A percentile compares a stretch with the other conserved stretches of the same genome.
phyloP scores from a whole-genome alignment of 73 alveolate species.

The Tetrahymena thermophila region DNA sequence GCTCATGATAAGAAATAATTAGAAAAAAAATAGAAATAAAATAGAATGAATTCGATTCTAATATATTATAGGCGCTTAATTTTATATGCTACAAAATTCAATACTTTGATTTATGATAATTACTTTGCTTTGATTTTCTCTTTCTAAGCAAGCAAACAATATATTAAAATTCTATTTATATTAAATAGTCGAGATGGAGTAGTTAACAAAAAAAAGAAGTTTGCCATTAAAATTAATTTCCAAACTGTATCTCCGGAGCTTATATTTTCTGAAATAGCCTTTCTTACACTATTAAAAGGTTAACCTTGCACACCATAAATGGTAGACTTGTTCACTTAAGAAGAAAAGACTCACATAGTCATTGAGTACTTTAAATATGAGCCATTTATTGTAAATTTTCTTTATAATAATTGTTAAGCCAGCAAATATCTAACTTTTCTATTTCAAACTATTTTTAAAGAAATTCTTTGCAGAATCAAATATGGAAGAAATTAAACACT shows the following conservation, averaged over 20 bases:
- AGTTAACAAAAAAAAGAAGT: constrained; percentile 14
- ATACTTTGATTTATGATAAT: too few species aligned
- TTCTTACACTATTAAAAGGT: constrained; percentile 19
- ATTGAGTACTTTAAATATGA: constrained; percentile 30
- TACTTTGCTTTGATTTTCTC: too few species aligned
- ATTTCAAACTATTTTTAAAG: neutral
- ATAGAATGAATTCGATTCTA: neutral
- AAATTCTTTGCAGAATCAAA: constrained; percentile 54
- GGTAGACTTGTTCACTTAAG: constrained; percentile 27
- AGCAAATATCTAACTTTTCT: neutral
- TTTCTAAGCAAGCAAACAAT: neutral
- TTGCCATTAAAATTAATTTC: constrained; percentile 38
- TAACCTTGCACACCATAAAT: constrained; percentile 33
- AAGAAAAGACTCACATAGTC: constrained; percentile 30
- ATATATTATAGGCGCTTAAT: neutral
- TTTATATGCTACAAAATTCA: neutral
- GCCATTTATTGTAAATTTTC: constrained; percentile 29
- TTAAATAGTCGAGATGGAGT: neutral
- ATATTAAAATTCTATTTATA: neutral
- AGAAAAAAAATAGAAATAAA: neutral
- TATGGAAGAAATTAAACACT: constrained; percentile 51
- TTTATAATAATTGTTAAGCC: neutral
- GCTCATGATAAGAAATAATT: neutral
- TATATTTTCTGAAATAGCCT: constrained; percentile 42
- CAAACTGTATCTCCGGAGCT: constrained; percentile 44